A percentile compares a stretch with the other conserved stretches of the same genome.
Conservation (phyloP, 805 yeast species). For the Torulaspora franciscae region DNA sequence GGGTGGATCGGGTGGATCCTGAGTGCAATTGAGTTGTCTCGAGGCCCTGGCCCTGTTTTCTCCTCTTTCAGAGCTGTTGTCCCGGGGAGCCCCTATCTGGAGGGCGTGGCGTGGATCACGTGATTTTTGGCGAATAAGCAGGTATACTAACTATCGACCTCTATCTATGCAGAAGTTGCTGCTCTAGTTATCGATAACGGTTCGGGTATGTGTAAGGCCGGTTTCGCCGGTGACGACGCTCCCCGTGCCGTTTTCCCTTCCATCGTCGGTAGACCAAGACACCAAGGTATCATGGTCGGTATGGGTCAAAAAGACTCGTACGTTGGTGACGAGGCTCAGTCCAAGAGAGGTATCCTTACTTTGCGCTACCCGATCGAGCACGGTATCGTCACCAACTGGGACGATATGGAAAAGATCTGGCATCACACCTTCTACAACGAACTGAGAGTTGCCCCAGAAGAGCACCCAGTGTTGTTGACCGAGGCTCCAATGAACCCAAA, state of each 20-base stretch:
- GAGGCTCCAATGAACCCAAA: constrained; percentile 99
- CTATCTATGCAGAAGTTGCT: constrained; percentile 34
- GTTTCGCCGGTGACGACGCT: constrained; percentile 99
- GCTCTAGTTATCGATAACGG: constrained; percentile 93
- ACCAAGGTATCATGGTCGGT: constrained; percentile 99
- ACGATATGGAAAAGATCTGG: constrained; percentile 99
- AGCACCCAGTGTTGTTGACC: constrained; percentile 97
- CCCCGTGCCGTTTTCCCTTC: constrained; percentile 99
- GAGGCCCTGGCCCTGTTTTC: too few species aligned
- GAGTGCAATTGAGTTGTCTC: background rate
- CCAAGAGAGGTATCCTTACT: constrained; percentile 99
- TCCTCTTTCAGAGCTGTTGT: too few species aligned
- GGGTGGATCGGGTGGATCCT: background rate
- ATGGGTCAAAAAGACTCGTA: constrained; percentile 99
- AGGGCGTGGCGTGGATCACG: background rate
- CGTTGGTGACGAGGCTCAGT: constrained; percentile 99
- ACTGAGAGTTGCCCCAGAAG: constrained; percentile 99
- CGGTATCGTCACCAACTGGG: constrained; percentile 99
- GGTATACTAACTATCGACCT: constrained; percentile 9
- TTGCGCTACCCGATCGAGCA: constrained; percentile 99
- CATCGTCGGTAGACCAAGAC: constrained; percentile 99
- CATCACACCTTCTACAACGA: constrained; percentile 99
- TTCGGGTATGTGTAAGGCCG: constrained; percentile 99
- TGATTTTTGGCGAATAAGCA: background rate
- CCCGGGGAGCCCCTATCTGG: background rate